Conservation (phyloP, 495 filamentous ascomycete genomes). For the Lentithecium fluviatile region DNA sequence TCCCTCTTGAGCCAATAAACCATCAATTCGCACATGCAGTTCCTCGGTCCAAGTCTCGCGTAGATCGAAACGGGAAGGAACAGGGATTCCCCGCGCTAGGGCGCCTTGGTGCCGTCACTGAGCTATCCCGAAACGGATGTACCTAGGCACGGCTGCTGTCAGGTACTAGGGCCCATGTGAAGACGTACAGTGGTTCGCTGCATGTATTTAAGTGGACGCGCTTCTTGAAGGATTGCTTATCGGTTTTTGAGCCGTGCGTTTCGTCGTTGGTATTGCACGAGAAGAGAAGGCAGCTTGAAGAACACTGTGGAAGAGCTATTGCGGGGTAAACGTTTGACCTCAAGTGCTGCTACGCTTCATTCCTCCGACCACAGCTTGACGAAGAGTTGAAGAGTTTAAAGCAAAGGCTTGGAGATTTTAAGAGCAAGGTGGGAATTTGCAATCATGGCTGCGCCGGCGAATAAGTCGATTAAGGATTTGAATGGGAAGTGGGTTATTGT, state of each 20-base stretch:
- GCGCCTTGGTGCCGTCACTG: background rate
- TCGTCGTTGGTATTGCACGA: too few species aligned
- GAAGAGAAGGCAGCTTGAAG: too few species aligned
- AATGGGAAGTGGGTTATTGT: slow-evolving; percentile 80
- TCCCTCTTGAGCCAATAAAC: too few species aligned
- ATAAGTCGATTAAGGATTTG: slow-evolving; percentile 70
- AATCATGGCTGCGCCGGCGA: slow-evolving; percentile 79
- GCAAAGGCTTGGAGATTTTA: background rate
- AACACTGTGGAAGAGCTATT: too few species aligned
- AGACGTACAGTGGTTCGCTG: background rate
- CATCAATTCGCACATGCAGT: too few species aligned
- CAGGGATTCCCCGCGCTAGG: too few species aligned
- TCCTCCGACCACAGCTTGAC: background rate
- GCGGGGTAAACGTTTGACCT: too few species aligned
- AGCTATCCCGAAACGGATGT: background rate
- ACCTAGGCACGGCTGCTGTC: slow-evolving; percentile 1
- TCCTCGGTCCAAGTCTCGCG: too few species aligned
- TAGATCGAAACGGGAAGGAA: too few species aligned
- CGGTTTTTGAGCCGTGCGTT: background rate
- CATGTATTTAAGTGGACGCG: background rate
- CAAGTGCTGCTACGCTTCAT: too few species aligned
- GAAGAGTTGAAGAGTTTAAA: background rate
- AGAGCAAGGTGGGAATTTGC: background rate
- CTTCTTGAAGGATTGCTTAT: background rate
- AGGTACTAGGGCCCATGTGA: background rate